Conservation (phyloP, 306 rosid genomes). For the Cicer chorassanicum region DNA sequence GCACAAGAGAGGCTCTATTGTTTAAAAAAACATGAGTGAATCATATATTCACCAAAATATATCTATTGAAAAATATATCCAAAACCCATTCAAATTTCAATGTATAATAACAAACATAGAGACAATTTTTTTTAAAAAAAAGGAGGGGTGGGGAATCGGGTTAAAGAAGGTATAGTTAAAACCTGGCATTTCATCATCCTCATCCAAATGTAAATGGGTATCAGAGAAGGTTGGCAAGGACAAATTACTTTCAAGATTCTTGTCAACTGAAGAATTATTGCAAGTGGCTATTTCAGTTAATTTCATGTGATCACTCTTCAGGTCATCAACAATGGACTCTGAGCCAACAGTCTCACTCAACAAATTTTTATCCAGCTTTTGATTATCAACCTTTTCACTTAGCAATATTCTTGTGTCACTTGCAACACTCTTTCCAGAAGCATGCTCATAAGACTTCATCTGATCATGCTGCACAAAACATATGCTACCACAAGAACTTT, state of each 20-base stretch:
- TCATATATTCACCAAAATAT: slow-evolving; percentile 36
- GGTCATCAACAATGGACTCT: slow-evolving; percentile 39
- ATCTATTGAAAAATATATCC: slow-evolving; percentile 15
- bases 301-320: slow-evolving; percentile 42
- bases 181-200: slow-evolving; percentile 65
- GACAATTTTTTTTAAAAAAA: neutral
- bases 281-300: slow-evolving; percentile 54
- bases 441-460: slow-evolving; percentile 41
- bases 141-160: neutral
- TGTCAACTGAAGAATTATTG: slow-evolving; percentile 48
- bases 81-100: slow-evolving; percentile 28
- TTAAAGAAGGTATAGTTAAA: slow-evolving; percentile 34
- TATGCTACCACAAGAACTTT: slow-evolving; percentile 41
- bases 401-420: slow-evolving; percentile 34
- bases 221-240: slow-evolving; percentile 42
- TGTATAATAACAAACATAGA: slow-evolving; percentile 15
- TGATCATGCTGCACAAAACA: slow-evolving; percentile 41
- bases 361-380: slow-evolving; percentile 45
- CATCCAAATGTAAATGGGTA: slow-evolving; percentile 40
- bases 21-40: slow-evolving; percentile 36
- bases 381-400: slow-evolving; percentile 42
- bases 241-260: slow-evolving; percentile 43
- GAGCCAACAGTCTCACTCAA: slow-evolving; percentile 44
- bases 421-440: slow-evolving; percentile 28
- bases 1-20: slow-evolving; percentile 22